Conservation (phyloP, 257 asterid genomes). For the Petunia axillaris region DNA sequence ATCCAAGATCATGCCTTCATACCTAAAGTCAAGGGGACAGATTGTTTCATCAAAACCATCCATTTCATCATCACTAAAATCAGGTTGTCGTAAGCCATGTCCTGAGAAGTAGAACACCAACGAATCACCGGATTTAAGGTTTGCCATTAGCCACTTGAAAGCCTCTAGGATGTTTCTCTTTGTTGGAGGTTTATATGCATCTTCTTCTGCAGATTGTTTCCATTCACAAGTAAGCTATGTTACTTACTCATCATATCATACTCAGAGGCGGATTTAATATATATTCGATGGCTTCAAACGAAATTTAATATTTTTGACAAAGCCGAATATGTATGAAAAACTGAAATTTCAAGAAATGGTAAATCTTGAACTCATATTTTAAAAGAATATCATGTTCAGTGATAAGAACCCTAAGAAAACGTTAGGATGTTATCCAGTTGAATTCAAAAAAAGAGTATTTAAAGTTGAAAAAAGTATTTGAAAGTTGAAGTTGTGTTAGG, state of each 20-base stretch:
- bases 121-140: conserved; percentile 43
- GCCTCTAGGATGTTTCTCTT: conserved; percentile 43
- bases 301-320: too few species aligned
- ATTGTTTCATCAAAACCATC: conserved; percentile 57
- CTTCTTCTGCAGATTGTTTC: conserved; percentile 50
- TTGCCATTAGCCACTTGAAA: conserved; percentile 44
- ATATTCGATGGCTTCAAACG: background rate
- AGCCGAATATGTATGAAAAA: background rate
- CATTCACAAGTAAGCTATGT: conserved; percentile 11
- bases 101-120: conserved; percentile 58
- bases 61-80: conserved; percentile 36
- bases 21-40: conserved; percentile 85
- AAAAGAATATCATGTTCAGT: background rate
- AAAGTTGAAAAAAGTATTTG: too few species aligned
- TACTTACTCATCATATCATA: background rate
- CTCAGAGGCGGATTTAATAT: background rate
- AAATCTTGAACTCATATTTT: background rate
- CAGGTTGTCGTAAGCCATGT: conserved; percentile 42
- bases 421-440: too few species aligned
- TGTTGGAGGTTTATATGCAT: conserved; percentile 45
- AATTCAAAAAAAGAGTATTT: too few species aligned
- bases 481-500: too few species aligned
- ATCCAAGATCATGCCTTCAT: conserved; percentile 66
- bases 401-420: background rate
- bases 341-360: background rate